Conservation (phyloP, 2,329 filamentous ascomycete species). For the Fusarium secorum region DNA sequence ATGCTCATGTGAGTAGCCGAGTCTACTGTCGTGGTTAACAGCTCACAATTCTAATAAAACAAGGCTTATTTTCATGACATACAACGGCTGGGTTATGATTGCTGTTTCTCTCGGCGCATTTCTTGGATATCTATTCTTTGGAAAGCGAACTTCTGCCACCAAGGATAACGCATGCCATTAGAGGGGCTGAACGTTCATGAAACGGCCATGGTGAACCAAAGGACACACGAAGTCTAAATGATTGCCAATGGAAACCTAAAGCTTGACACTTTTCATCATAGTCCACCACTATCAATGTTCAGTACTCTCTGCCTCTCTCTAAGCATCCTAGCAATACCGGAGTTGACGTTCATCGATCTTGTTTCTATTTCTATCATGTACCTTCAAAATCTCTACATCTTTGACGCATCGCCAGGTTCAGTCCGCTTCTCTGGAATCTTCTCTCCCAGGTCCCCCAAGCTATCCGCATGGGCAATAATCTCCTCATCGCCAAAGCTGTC, state of each 20-base stretch:
- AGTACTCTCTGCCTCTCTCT: background rate
- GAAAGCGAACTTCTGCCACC: conserved; percentile 71
- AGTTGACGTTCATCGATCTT: background rate
- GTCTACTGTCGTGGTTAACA: too few species aligned
- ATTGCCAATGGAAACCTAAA: background rate
- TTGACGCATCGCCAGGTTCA: conserved; percentile 42
- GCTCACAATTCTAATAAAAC: background rate
- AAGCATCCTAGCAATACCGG: background rate
- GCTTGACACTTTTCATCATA: background rate
- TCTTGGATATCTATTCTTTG: conserved; percentile 85
- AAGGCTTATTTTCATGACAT: conserved; percentile 99
- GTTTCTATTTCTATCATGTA: background rate
- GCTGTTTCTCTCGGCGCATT: conserved; percentile 89
- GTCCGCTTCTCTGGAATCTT: conserved; percentile 41
- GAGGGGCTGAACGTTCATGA: background rate
- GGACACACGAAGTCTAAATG: background rate
- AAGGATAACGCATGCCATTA: conserved; percentile 75
- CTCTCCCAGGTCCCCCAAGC: conserved; percentile 58
- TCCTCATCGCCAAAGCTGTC: conserved; percentile 60
- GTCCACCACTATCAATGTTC: background rate
- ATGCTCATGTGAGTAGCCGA: conserved; percentile 87
- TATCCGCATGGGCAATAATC: conserved; percentile 57
- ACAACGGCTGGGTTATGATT: conserved; percentile 98
- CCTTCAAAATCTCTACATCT: conserved; percentile 42
- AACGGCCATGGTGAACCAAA: background rate